Evolutionary conservation across 2,329 filamentous ascomycete species (phyloP).

Genomic region (Ceratocystis harringtonii): DNA sequence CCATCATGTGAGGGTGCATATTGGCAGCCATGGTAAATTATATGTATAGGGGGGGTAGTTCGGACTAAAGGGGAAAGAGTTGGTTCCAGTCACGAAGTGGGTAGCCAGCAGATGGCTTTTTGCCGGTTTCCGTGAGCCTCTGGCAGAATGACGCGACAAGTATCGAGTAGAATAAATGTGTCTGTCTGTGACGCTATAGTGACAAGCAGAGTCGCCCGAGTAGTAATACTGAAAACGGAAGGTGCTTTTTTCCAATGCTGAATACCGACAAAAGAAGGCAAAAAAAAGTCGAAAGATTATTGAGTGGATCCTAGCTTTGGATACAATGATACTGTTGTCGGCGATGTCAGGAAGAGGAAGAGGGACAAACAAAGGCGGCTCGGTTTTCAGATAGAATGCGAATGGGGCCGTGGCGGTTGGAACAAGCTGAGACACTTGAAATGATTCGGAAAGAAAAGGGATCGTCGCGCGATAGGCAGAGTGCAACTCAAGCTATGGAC

Average conservation of each 20-base stretch:
- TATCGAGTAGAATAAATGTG: background rate
- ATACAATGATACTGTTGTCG: background rate
- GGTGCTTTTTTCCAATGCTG: too few species aligned
- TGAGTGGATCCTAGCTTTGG: background rate
- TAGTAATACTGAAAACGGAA: background rate
- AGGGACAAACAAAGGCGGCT: too few species aligned
- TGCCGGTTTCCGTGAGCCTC: background rate
- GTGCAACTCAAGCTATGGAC: background rate
- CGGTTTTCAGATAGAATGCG: background rate
- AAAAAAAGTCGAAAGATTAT: background rate
- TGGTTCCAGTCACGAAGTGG: background rate
- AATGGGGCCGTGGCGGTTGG: background rate
- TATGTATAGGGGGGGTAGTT: background rate
- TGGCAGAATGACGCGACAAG: background rate
- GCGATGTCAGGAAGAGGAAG: background rate
- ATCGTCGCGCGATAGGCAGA: background rate
- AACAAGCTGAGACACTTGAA: background rate
- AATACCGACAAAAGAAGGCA: background rate
- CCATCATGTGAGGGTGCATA: constrained; percentile 40
- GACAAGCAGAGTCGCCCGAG: background rate
- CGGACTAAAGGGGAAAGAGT: background rate
- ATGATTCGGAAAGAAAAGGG: background rate
- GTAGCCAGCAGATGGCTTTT: background rate
- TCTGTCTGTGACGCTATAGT: background rate
- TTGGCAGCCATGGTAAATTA: constrained; percentile 42